Conservation (phyloP, 2,329 filamentous ascomycete species). For the Fusarium continuum region DNA sequence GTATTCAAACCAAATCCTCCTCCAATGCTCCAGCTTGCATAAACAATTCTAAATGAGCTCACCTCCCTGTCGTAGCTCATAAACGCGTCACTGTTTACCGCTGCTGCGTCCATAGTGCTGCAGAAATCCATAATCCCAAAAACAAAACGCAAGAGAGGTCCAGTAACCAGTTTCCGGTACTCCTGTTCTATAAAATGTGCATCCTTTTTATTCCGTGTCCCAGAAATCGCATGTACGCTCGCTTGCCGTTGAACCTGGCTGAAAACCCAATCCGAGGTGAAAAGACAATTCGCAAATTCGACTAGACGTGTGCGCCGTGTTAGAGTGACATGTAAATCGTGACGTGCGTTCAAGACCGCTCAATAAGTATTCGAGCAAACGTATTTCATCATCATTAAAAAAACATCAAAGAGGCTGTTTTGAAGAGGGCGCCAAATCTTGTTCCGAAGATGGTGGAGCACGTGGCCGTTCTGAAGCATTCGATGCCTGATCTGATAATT, state of each 20-base stretch:
- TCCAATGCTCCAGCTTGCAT: conserved; percentile 20
- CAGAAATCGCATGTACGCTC: conserved; percentile 29
- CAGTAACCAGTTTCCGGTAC: conserved; percentile 21
- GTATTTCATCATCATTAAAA: conserved; percentile 23
- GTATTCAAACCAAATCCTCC: conserved; percentile 30
- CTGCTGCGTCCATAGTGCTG: conserved; percentile 16
- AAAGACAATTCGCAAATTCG: conserved; percentile 30
- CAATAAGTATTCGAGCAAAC: conserved; percentile 16
- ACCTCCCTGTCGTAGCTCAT: conserved; percentile 18
- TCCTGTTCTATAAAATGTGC: conserved; percentile 35
- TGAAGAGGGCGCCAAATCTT: background rate
- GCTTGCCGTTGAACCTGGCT: conserved; percentile 17
- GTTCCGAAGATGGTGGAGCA: conserved; percentile 7
- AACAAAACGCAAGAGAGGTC: conserved; percentile 23
- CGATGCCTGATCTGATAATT: background rate
- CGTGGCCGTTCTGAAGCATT: background rate
- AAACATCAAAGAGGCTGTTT: background rate
- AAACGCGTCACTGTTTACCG: conserved; percentile 23
- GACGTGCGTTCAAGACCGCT: conserved; percentile 9
- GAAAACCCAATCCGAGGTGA: conserved; percentile 15
- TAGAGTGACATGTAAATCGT: conserved; percentile 13
- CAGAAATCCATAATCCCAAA: conserved; percentile 7
- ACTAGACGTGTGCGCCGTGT: conserved; percentile 16
- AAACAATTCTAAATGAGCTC: conserved; percentile 19
- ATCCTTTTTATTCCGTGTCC: conserved; percentile 22